Base-by-base conservation (phyloP, 306 rosid genomes). In the Datisca glomerata region DNA sequence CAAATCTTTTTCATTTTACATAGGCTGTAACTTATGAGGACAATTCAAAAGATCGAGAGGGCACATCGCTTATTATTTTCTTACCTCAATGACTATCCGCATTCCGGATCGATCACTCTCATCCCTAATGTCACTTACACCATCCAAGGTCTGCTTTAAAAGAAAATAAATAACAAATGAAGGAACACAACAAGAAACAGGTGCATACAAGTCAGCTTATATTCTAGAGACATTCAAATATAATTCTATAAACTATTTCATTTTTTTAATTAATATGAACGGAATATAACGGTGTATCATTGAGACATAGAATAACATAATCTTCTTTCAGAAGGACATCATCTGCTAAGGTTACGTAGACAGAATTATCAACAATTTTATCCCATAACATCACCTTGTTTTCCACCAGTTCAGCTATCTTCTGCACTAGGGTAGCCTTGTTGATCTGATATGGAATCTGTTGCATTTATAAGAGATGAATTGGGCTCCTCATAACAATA, bases 91-190 rank as follows among this genome's bases (percentile, higher is more conserved):
- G 38, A 89, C 93, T 35, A 89, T 45, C 38, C 95, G 93, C 98
- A 89, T 89, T 64, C 95, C 98, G 66, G 93, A 46, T 19, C 98
- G 91, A 66, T 89, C 98, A 62, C 93, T 84, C 54, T 89, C 98
- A 56, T 89, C 98, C 57, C 95, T 80, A 47, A 89, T 77, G 71
- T 89, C 98, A 61, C 93, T 67, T 57, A 89, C 70, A 39, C 98
- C 93, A 12, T 89, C 98, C 39, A 89, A 48, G 59, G 46, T 80
- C 97, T 89, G 91, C n/a, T 41, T 22, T 15, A 31, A 14, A n/a
- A 6, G 8, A 31, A 14, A 41, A 52, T 46, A 27, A 43, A 8
- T 31, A 31, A 5, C 36, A 31, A 31, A 8, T 2, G n/a, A 5
- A 31, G n/a, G 14, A 31, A 31, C n/a, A n/a, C n/a, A n/a, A n/a